These are phyloP conservation scores for Cucumis melo DNA, from an alignment of 306 rosid genomes.

Conservation along the genomic window DNA sequence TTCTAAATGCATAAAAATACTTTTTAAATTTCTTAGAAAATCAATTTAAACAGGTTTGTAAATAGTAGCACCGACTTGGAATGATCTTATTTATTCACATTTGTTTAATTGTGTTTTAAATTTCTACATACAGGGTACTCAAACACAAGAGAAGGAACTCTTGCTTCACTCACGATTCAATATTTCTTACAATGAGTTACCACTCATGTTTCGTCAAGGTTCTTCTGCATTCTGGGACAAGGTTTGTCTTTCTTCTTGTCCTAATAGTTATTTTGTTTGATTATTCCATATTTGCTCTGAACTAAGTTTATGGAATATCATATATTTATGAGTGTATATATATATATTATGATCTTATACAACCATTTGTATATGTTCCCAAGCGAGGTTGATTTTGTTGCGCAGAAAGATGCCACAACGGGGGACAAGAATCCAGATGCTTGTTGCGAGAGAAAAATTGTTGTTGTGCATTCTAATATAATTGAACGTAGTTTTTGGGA, in stretches of 20 bases:
- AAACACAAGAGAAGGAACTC: constrained; percentile 42
- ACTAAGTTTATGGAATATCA: not conserved
- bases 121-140: constrained; percentile 37
- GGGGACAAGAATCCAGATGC: not conserved
- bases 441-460: constrained; percentile 18
- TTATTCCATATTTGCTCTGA: not conserved
- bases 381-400: not conserved
- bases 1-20: not conserved
- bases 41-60: not conserved
- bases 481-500: constrained; percentile 51
- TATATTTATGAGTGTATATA: not conserved
- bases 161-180: constrained; percentile 39
- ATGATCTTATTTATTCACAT: not conserved
- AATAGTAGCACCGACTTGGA: not conserved
- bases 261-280: not conserved
- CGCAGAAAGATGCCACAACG: not conserved
- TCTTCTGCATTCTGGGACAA: constrained; percentile 54
- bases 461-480: constrained; percentile 39
- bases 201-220: constrained; percentile 55
- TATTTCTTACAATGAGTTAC: constrained; percentile 46
- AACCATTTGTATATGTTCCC: not conserved
- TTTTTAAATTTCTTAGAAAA: no score
- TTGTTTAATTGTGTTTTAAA: not conserved
- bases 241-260: not conserved
- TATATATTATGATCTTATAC: not conserved